Conservation (phyloP, 2,329 filamentous ascomycete species). For the Aspergillus sp. region DNA sequence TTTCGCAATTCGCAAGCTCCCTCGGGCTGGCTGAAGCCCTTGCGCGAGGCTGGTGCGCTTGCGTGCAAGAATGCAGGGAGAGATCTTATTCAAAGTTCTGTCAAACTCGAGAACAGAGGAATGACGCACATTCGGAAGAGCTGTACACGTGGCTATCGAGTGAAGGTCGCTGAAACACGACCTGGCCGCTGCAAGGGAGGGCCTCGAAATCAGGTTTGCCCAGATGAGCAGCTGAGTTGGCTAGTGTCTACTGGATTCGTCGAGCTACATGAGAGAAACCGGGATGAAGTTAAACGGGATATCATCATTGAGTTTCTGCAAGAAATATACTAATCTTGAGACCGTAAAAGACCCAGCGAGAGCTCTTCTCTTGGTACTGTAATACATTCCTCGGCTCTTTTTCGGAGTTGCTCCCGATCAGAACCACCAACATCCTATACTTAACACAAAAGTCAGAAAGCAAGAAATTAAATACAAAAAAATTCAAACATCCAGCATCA, state of each 20-base stretch:
- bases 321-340: constrained; percentile 3
- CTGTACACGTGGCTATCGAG: not conserved
- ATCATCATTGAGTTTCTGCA: constrained; percentile 8
- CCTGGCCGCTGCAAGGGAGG: not conserved
- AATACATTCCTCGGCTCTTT: not conserved
- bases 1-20: not conserved
- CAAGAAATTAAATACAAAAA: constrained; percentile 21
- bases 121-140: not conserved
- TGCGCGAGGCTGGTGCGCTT: not conserved
- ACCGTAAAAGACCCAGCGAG: not conserved
- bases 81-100: not conserved
- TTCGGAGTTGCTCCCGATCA: not conserved
- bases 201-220: not conserved
- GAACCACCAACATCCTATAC: constrained; percentile 8
- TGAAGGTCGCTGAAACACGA: not conserved
- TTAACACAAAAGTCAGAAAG: constrained; percentile 17
- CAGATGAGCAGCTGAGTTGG: not conserved
- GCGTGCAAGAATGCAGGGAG: not conserved
- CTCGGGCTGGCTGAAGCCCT: not conserved
- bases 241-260: not conserved
- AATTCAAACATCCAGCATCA: constrained; percentile 18
- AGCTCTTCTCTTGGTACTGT: not conserved
- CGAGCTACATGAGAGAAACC: not conserved
- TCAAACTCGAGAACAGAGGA: not conserved
- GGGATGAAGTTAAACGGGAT: not conserved